These are phyloP conservation scores for Botrytis tulipae DNA, from an alignment of 2,329 filamentous ascomycete genomes.

Conservation along the genomic window DNA sequence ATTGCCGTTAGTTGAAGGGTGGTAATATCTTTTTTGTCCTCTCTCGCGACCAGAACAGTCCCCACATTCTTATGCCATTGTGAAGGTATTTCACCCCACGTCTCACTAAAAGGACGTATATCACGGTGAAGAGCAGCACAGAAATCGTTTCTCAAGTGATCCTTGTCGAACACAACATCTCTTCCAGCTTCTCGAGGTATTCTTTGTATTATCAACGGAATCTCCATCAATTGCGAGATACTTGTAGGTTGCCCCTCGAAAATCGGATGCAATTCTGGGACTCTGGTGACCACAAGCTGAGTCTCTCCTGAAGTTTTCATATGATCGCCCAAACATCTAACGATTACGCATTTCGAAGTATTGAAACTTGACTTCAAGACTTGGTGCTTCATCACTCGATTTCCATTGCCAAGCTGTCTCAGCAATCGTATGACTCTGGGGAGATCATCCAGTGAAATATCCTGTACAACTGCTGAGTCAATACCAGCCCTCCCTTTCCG, in stretches of 20 bases:
- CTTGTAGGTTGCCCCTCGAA: not conserved
- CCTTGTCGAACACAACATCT: not conserved
- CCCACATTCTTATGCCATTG: not conserved
- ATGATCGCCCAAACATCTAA: not conserved
- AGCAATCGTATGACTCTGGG: not conserved
- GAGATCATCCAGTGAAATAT: not conserved
- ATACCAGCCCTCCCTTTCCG: not conserved
- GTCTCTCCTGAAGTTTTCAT: rapidly evolving
- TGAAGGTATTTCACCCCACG: not conserved
- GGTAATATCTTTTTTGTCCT: not conserved
- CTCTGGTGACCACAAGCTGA: rapidly evolving
- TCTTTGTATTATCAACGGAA: not conserved
- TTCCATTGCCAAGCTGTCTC: not conserved
- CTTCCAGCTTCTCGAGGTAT: not conserved
- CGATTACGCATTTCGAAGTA: no score
- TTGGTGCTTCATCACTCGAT: not conserved
- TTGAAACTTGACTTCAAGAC: not conserved
- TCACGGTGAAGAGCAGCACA: not conserved
- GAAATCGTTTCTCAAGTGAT: not conserved
- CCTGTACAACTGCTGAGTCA: not conserved
- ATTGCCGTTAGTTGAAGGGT: not conserved
- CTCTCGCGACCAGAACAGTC: not conserved
- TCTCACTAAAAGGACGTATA: not conserved
- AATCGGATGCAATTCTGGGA: not conserved
- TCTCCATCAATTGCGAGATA: not conserved